phyloP scores from a whole-genome alignment of 2,329 filamentous ascomycete species.

The Aspergillus alliaceus region DNA sequence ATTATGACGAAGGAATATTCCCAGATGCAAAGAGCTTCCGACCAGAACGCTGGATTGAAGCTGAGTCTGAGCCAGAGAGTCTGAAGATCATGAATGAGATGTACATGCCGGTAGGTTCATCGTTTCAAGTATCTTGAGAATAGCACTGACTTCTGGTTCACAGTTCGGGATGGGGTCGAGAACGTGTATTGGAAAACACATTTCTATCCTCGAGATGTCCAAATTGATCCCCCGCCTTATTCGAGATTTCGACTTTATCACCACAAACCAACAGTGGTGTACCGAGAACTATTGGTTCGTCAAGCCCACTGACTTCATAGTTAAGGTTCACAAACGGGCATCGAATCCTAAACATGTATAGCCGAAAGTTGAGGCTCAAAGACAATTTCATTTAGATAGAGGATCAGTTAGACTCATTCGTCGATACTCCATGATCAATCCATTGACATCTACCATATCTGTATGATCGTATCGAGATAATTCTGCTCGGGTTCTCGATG shows the following conservation, averaged over 20 bases:
- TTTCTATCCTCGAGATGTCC: conserved; percentile 40
- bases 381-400: not conserved
- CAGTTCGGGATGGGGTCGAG: conserved; percentile 39
- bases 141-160: not conserved
- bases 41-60: conserved; percentile 50
- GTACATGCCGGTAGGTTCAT: conserved; percentile 40
- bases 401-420: conserved; percentile 18
- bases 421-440: conserved; percentile 25
- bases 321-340: conserved; percentile 22
- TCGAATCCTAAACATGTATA: not conserved
- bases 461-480: conserved; percentile 22
- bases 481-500: not conserved
- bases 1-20: conserved; percentile 48
- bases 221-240: conserved; percentile 37
- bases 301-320: conserved; percentile 43
- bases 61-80: conserved; percentile 28
- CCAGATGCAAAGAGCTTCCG: conserved; percentile 43
- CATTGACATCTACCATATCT: conserved; percentile 27
- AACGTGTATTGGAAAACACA: conserved; percentile 36
- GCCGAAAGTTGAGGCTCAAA: not conserved
- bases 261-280: conserved; percentile 28
- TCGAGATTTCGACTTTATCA: conserved; percentile 28
- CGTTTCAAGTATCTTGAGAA: not conserved
- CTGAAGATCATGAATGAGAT: conserved; percentile 37
- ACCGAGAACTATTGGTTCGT: conserved; percentile 47